Conservation (phyloP, 768 basidiomycete species). For the Xanthoconium stramineum region DNA sequence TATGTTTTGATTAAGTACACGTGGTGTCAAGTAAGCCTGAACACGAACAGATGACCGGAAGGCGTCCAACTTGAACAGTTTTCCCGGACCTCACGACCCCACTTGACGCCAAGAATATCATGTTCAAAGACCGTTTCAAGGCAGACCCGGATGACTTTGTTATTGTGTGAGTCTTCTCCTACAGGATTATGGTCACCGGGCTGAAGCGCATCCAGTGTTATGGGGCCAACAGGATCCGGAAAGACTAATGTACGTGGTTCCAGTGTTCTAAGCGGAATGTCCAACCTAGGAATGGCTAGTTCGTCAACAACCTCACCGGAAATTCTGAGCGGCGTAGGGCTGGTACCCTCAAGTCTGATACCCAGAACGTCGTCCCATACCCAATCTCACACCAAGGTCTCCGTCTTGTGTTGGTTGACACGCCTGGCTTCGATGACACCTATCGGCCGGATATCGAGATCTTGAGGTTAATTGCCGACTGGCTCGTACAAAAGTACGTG, state of each 20-base stretch:
- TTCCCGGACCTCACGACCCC: background rate
- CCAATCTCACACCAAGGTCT: background rate
- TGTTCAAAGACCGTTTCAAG: conserved; percentile 1
- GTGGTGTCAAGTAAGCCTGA: no score
- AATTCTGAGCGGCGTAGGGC: background rate
- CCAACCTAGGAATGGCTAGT: background rate
- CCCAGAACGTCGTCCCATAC: conserved; percentile 5
- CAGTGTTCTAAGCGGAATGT: background rate
- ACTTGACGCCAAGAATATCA: background rate
- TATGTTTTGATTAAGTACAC: no score
- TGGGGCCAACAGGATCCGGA: conserved; percentile 26
- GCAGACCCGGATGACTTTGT: conserved; percentile 6
- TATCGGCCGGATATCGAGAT: conserved; percentile 11
- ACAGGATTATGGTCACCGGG: background rate
- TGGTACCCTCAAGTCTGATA: conserved; percentile 8
- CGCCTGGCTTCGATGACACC: conserved; percentile 21
- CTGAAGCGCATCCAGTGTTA: conserved; percentile 14
- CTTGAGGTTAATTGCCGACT: conserved; percentile 10
- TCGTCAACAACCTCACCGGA: conserved; percentile 13
- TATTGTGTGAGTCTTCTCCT: conserved; percentile 10
- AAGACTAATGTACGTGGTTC: conserved; percentile 20
- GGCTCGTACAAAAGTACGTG: conserved; percentile 17
- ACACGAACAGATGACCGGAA: no score
- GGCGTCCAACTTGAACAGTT: no score
- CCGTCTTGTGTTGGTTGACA: conserved; percentile 18